Evolutionary conservation across 192 early-diverging fungal species (phyloP), one percentile per base, ranked within the genome.

Genomic region (Physocladia obscura): DNA sequence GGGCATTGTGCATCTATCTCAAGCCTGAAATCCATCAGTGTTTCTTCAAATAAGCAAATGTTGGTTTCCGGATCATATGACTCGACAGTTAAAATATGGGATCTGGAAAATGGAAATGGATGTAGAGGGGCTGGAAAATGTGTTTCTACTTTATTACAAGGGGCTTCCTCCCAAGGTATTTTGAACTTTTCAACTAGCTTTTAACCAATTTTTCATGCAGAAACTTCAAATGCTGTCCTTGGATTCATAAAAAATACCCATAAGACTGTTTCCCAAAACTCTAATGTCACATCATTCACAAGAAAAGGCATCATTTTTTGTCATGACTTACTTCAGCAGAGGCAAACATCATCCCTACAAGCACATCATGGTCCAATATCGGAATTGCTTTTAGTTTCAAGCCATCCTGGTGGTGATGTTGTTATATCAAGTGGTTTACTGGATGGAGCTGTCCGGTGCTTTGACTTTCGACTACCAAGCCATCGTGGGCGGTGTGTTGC

Each of bases 341-440:
- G 8, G 40, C 40, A 13, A n/a, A 62, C 59, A 62, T n/a, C 67
- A 35, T 31, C 67, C 19, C 35, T 70, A 15, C 56, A 61, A 40
- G 69, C 69, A 21, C 69, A 70, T 49, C 55, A 51, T 19, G 69
- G 69, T 13, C 69, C 69, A 15, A 59, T 70, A 15, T 59, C 69
- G 15, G 32, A 56, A 29, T 26, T 59, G 8, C 38, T 50, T 38
- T 48, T 61, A n/a, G 15, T 61, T 3, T 11, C 47, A 21, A 2
- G 48, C 17, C 44, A 61, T 50, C 49, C 40, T 5, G 55, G 56
- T 2, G 69, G 57, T 21, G 56, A 61, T 31, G 57, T 61, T 21
- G 31, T 70, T 5, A 48, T 49, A 19, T 70, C 69, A 0, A 49
- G 39, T 30, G 69, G 69, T 5, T 44, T 70, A 15, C 22, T 61